These are phyloP conservation scores for Botrytis cinerea DNA, from an alignment of 2,329 filamentous ascomycete species.

Conservation along the genomic window DNA sequence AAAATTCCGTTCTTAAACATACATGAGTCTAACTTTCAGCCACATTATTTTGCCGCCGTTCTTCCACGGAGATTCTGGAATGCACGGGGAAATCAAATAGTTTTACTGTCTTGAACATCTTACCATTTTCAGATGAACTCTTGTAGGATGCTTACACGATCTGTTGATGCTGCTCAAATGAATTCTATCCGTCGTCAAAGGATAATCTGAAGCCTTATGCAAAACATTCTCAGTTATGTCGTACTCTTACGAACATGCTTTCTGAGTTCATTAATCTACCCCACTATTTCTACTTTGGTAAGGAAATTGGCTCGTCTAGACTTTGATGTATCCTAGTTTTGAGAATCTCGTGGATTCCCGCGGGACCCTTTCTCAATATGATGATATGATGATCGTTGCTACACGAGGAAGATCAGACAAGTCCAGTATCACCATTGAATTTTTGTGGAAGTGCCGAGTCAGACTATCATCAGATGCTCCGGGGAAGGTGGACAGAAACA, in stretches of 20 bases:
- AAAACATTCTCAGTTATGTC: conserved; percentile 4
- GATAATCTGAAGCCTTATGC: conserved; percentile 11
- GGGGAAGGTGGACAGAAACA: background rate
- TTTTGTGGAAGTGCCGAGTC: background rate
- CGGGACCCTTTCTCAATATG: background rate
- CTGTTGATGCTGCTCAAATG: background rate
- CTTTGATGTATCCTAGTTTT: background rate
- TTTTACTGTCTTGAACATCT: background rate
- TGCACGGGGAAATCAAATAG: background rate
- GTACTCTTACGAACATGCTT: conserved; percentile 9
- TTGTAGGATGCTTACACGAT: background rate
- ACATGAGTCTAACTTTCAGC: background rate
- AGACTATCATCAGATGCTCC: background rate
- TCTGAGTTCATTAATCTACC: background rate
- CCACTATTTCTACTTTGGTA: conserved; percentile 9
- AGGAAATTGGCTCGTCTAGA: conserved; percentile 10
- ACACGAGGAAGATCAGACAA: conserved; percentile 15
- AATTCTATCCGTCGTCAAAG: background rate
- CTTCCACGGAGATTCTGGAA: background rate
- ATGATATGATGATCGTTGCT: background rate
- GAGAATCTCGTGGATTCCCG: background rate
- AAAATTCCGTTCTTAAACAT: background rate
- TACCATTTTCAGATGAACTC: background rate
- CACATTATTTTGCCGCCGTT: background rate
- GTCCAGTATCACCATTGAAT: conserved; percentile 12